Base-by-base conservation (phyloP, 202 grass and related monocot species). In the Carex arenaria region DNA sequence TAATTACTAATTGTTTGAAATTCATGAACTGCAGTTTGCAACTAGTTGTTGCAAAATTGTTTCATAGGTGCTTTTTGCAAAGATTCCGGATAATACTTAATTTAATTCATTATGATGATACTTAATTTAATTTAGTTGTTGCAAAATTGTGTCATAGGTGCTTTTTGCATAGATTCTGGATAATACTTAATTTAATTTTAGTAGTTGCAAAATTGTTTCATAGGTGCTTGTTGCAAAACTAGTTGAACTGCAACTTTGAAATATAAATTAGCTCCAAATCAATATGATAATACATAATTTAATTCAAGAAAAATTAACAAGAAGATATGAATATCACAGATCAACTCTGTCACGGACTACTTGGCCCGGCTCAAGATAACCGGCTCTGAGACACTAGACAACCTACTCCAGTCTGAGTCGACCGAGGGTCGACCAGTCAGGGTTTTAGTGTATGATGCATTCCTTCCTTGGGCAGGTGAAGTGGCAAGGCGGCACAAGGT, bases 401-500 rank as follows among this genome's bases (percentile, higher is more conserved):
- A 89, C 12, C 90, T 97, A 64, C 84, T 97, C 86, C 32, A 14
- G 0, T 82, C 42, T 34, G 94, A 97, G 90, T 84, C 80, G 7
- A 68, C 67, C 17, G 75, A 23, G 0, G 85, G 89, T 0, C 82
- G 85, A 5, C 94, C 86, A 4, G 89, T 94, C 26, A 72, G 83
- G 0, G 85, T 83, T 4, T 57, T 97, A 17, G 88, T 94, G 64
- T 92, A 92, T 79, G 91, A 97, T 82, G 91, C 94, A 69, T 92
- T 97, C 87, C 85, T 97, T 34, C 86, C 91, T 0, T 97, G 94
- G 94, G 91, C 91, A 47, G 88, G 66, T 40, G 78, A 45, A 61
- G 91, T 90, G 34, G 90, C 87, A 7, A 68, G 64, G 18, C 34
- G 78, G 3, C 84, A 84, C 18, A 77, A 88, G 2, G 82, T 81